phyloP scores from a whole-genome alignment of 179 eudicot species.

The Actinidia chinensis region DNA sequence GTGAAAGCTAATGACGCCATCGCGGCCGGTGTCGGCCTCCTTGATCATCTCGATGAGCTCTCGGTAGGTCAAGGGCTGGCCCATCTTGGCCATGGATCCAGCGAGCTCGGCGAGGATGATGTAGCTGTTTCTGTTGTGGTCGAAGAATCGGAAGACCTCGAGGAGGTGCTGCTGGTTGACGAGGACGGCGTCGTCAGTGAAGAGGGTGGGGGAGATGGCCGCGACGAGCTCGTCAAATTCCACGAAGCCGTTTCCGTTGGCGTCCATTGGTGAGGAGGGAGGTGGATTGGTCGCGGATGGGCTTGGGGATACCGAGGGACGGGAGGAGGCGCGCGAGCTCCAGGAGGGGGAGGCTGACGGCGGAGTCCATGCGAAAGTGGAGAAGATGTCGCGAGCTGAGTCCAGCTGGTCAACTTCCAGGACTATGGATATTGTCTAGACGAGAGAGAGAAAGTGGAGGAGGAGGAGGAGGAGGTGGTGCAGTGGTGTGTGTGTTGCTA shows the following conservation, averaged over 20 bases:
- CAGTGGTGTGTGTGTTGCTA: no score
- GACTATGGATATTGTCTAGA: not conserved
- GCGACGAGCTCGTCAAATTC: constrained; percentile 58
- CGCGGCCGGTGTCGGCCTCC: constrained; percentile 58
- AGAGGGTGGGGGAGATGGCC: constrained; percentile 46
- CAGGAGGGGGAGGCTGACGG: constrained; percentile 70
- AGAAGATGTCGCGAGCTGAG: constrained; percentile 53
- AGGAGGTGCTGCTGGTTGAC: constrained; percentile 52
- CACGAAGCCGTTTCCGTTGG: constrained; percentile 57
- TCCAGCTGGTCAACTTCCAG: constrained; percentile 38
- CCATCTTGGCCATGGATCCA: constrained; percentile 65
- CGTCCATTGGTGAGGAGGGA: constrained; percentile 46
- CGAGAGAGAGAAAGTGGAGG: no score
- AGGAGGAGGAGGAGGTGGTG: not conserved
- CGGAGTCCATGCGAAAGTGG: constrained; percentile 69
- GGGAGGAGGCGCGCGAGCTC: constrained; percentile 70
- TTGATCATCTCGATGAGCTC: constrained; percentile 54
- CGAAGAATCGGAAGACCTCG: constrained; percentile 47
- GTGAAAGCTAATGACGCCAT: constrained; percentile 61
- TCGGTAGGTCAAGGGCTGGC: constrained; percentile 54
- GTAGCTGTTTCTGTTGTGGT: constrained; percentile 55
- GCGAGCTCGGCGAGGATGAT: constrained; percentile 63
- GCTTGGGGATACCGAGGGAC: constrained; percentile 59
- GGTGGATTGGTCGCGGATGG: constrained; percentile 56
- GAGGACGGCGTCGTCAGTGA: constrained; percentile 21